phyloP scores from a whole-genome alignment of 2,329 filamentous ascomycete species.

The Colletotrichum spaethianum region DNA sequence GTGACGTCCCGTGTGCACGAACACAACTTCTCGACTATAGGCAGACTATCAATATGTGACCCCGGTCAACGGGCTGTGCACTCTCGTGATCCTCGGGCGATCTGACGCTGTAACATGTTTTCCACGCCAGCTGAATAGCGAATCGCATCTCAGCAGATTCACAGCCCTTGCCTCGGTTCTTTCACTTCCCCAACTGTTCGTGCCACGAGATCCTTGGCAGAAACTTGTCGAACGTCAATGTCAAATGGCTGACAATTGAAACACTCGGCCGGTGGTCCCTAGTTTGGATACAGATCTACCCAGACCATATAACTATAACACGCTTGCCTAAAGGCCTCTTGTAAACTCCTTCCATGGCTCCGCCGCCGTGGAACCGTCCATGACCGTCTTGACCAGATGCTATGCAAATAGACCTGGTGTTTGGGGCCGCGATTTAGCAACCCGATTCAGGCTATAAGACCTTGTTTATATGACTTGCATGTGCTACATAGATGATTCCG shows the following conservation, averaged over 20 bases:
- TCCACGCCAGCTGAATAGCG: slow-evolving; percentile 19
- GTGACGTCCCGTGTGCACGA: slow-evolving; percentile 7
- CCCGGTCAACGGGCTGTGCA: slow-evolving; percentile 21
- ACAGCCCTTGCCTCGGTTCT: slow-evolving; percentile 6
- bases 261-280: slow-evolving; percentile 20
- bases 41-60: neutral
- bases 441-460: slow-evolving; percentile 25
- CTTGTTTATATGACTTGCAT: slow-evolving; percentile 34
- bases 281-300: slow-evolving; percentile 19
- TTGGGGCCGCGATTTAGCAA: slow-evolving; percentile 22
- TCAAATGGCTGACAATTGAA: slow-evolving; percentile 37
- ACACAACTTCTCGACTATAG: neutral
- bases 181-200: slow-evolving; percentile 31
- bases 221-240: slow-evolving; percentile 26
- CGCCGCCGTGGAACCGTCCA: slow-evolving; percentile 21
- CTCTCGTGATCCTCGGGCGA: slow-evolving; percentile 28
- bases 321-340: slow-evolving; percentile 2
- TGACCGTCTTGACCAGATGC: slow-evolving; percentile 3
- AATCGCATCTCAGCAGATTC: slow-evolving; percentile 27
- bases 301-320: slow-evolving; percentile 13
- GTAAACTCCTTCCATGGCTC: neutral
- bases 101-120: slow-evolving; percentile 29
- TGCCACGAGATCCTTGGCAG: slow-evolving; percentile 28
- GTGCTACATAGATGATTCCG: neutral
- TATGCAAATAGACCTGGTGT: slow-evolving; percentile 23